A percentile compares a stretch with the other conserved stretches of the same genome.
Evolutionary conservation across 441 rosid genomes (phyloP).

Genomic region (Pelargonium myrrhifolium): DNA sequence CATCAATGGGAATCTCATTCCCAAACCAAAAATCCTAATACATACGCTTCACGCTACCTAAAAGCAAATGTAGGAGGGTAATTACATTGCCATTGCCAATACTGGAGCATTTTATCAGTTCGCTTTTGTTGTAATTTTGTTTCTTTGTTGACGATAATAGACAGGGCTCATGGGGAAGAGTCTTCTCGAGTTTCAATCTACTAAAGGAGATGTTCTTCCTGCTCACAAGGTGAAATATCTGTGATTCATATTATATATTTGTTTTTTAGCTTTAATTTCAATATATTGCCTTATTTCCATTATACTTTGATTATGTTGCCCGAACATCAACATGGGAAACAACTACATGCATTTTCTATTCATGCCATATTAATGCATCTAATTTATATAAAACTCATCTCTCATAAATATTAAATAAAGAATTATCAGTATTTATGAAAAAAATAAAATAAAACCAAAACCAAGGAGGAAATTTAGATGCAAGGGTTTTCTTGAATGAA

Average conservation of each 20-base stretch:
- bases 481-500: no score
- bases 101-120: neutral
- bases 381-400: no score
- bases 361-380: no score
- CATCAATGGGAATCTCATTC: no score
- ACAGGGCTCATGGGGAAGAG: slow-evolving; percentile 91
- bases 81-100: neutral
- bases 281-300: neutral
- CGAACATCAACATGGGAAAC: no score
- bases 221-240: slow-evolving; percentile 59
- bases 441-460: no score
- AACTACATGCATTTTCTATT: no score
- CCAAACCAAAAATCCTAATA: no score
- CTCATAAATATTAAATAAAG: no score
- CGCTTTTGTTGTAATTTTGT: slow-evolving; percentile 3
- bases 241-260: neutral
- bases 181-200: slow-evolving; percentile 81
- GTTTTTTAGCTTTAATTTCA: neutral
- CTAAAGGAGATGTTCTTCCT: slow-evolving; percentile 91
- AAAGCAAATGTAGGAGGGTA: neutral
- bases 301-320: neutral
- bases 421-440: no score
- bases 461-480: no score
- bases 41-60: neutral
- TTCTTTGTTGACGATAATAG: slow-evolving; percentile 27